These are phyloP conservation scores for Zalaria obscura DNA, from an alignment of 2,329 filamentous ascomycete species.

Conservation along the genomic window DNA sequence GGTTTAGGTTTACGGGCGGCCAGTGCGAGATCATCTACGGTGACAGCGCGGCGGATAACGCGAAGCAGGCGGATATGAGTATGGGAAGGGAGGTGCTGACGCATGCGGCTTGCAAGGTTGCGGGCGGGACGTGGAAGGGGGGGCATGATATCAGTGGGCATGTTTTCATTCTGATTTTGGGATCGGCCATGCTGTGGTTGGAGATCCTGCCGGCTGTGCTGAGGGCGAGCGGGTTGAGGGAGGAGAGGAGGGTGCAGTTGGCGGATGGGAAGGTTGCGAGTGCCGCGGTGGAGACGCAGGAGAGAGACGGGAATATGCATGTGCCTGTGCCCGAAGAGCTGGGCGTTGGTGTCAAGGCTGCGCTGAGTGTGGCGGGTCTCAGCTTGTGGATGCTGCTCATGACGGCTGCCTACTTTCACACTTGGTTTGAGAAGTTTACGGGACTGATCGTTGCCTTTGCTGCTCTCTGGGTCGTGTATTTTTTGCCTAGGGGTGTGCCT, in stretches of 20 bases:
- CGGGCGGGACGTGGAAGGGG: slow-evolving; percentile 76
- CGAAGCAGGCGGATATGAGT: slow-evolving; percentile 31
- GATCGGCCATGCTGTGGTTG: slow-evolving; percentile 66
- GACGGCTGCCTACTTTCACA: slow-evolving; percentile 98
- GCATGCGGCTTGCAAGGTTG: slow-evolving; percentile 65
- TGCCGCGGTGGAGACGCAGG: slow-evolving; percentile 25
- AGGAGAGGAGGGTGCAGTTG: slow-evolving; percentile 54
- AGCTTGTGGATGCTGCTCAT: slow-evolving; percentile 95
- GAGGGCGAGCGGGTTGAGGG: slow-evolving; percentile 30
- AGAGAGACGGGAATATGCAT: slow-evolving; percentile 29
- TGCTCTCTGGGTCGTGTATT: slow-evolving; percentile 32
- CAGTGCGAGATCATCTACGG: slow-evolving; percentile 50
- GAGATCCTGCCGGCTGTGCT: slow-evolving; percentile 56
- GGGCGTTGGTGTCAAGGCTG: slow-evolving; percentile 38
- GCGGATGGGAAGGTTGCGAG: slow-evolving; percentile 45
- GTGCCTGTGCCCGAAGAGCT: slow-evolving; percentile 9
- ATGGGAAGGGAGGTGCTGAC: slow-evolving; percentile 44
- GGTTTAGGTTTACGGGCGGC: slow-evolving; percentile 79
- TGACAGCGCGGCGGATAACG: slow-evolving; percentile 7
- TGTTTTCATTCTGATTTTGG: slow-evolving; percentile 80
- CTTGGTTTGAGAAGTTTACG: slow-evolving; percentile 82
- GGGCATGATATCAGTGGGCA: slow-evolving; percentile 95
- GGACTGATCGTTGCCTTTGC: slow-evolving; percentile 33
- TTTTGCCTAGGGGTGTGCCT: slow-evolving; percentile 30
- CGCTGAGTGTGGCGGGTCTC: slow-evolving; percentile 47